phyloP scores from a whole-genome alignment of 2,329 filamentous ascomycete species.

The Cadophora malorum region DNA sequence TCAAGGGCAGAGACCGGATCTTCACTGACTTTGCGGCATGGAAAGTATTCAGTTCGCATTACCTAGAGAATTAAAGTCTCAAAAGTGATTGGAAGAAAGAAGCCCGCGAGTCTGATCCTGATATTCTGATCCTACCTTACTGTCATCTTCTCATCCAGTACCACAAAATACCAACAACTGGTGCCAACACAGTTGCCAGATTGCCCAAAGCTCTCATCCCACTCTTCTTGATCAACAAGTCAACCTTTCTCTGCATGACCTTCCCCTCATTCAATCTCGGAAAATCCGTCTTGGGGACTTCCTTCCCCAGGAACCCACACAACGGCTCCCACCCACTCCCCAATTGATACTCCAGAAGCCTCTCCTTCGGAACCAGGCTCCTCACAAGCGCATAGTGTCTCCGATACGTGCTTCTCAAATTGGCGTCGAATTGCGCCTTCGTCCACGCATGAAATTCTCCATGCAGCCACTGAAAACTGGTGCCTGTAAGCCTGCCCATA shows the following conservation, averaged over 20 bases:
- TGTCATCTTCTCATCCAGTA: background rate
- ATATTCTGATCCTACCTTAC: background rate
- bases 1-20: background rate
- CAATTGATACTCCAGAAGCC: background rate
- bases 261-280: slow-evolving; percentile 15
- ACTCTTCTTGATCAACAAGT: background rate
- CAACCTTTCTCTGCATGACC: background rate
- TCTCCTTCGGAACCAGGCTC: background rate
- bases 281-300: background rate
- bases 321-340: background rate
- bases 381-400: background rate
- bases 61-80: background rate
- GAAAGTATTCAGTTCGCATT: background rate
- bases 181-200: background rate
- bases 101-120: no score
- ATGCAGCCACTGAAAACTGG: background rate
- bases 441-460: background rate
- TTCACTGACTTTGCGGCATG: background rate
- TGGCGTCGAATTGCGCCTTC: background rate
- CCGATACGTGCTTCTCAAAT: background rate
- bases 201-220: background rate
- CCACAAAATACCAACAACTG: background rate
- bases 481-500: background rate
- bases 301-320: background rate
- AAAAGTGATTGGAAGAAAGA: background rate